phyloP scores from a whole-genome alignment of 805 yeast genomes.

The Clavispora fructus region DNA sequence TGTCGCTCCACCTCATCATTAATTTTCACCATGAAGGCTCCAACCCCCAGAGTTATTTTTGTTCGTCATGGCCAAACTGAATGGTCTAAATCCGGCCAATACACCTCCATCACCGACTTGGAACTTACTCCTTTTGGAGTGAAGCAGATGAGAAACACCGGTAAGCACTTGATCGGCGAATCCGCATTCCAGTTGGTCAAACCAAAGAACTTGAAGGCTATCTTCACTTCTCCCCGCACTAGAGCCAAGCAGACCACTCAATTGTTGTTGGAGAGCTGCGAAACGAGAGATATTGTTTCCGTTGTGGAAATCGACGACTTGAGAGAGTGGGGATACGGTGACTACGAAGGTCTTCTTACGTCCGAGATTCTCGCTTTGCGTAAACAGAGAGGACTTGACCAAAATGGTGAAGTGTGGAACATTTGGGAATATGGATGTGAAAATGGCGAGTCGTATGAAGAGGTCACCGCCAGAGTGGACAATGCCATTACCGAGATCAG shows the following conservation, averaged over 20 bases:
- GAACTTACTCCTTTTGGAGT: conserved; percentile 76
- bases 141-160: conserved; percentile 69
- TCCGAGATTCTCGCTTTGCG: conserved; percentile 60
- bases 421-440: conserved; percentile 95
- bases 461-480: conserved; percentile 72
- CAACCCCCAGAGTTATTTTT: conserved; percentile 62
- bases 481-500: conserved; percentile 60
- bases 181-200: conserved; percentile 51
- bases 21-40: neutral
- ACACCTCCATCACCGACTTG: conserved; percentile 82
- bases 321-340: conserved; percentile 96
- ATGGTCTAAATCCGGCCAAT: conserved; percentile 93
- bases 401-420: conserved; percentile 50
- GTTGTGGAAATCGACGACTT: conserved; percentile 56
- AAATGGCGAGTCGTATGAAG: conserved; percentile 67
- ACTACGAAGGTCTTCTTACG: conserved; percentile 82
- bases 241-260: conserved; percentile 76
- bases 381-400: conserved; percentile 48
- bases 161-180: conserved; percentile 58
- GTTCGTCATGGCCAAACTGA: conserved; percentile 90
- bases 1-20: neutral
- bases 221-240: conserved; percentile 75
- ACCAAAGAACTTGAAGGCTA: conserved; percentile 55
- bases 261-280: conserved; percentile 49
- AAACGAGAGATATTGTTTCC: conserved; percentile 38